A percentile compares a stretch with the other conserved stretches of the same genome.
These are phyloP conservation scores for Eimeria praecox DNA, from an alignment of 169 alveolate species.

Conservation along the genomic window DNA sequence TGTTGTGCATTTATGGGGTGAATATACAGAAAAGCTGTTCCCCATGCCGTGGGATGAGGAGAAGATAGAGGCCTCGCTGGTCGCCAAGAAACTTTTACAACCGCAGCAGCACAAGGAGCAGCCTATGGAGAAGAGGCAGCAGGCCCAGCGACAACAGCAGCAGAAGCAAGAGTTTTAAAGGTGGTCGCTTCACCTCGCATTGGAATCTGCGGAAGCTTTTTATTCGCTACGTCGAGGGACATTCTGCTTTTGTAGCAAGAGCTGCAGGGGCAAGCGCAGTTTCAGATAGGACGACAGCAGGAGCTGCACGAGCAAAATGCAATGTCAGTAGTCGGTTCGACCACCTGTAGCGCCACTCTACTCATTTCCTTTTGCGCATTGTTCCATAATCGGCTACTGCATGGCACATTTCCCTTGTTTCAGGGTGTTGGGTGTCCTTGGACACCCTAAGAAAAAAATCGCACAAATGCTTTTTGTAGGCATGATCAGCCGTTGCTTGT, in stretches of 20 bases:
- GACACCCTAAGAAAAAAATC: neutral
- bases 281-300: neutral
- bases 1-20: neutral
- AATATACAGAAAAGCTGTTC: slow-evolving; percentile 19
- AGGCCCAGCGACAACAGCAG: slow-evolving; percentile 60
- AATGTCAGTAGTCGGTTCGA: neutral
- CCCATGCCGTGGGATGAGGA: slow-evolving; percentile 70
- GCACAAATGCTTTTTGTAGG: neutral
- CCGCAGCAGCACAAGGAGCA: neutral
- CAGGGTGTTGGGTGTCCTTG: neutral
- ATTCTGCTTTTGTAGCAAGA: neutral
- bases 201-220: neutral
- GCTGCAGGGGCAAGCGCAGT: neutral
- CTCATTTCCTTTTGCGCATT: neutral
- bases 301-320: neutral
- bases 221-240: neutral
- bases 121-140: slow-evolving; percentile 9
- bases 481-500: neutral
- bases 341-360: neutral
- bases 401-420: neutral
- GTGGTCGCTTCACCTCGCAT: neutral
- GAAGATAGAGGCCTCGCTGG: slow-evolving; percentile 45
- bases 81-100: neutral
- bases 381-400: neutral
- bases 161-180: slow-evolving; percentile 40